These are phyloP conservation scores for Polyporus tsugae DNA, from an alignment of 1,284 basidiomycete species.

Conservation along the genomic window DNA sequence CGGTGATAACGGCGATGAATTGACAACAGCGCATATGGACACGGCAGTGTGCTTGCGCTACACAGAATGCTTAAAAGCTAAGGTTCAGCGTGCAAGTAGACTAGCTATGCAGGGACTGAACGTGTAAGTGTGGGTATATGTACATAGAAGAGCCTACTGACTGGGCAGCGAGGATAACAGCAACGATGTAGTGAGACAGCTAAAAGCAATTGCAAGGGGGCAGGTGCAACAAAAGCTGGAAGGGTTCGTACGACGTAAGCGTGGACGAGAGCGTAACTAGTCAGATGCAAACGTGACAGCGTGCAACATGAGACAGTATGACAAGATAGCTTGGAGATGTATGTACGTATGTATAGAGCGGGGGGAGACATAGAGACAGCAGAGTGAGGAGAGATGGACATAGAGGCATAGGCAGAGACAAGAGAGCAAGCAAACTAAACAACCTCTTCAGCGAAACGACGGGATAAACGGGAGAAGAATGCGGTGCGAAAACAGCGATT, in stretches of 20 bases:
- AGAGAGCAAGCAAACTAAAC: slow-evolving; percentile 16
- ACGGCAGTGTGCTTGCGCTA: slow-evolving; percentile 33
- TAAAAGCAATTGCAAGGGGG: slow-evolving; percentile 5
- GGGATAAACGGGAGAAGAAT: slow-evolving; percentile 19
- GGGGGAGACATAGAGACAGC: slow-evolving; percentile 27
- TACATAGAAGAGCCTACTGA: slow-evolving; percentile 17
- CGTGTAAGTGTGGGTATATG: slow-evolving; percentile 6
- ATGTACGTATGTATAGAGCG: slow-evolving; percentile 18
- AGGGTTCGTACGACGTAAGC: slow-evolving; percentile 24
- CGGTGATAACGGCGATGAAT: slow-evolving; percentile 20
- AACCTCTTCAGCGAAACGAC: slow-evolving; percentile 15
- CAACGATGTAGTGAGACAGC: slow-evolving; percentile 26
- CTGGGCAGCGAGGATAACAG: slow-evolving; percentile 13
- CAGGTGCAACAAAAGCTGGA: slow-evolving; percentile 20
- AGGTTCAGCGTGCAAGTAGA: slow-evolving; percentile 28
- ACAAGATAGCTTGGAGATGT: slow-evolving; percentile 28
- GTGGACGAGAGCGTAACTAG: slow-evolving; percentile 26
- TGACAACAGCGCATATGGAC: slow-evolving; percentile 23
- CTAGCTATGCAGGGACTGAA: slow-evolving; percentile 33
- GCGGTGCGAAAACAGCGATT: slow-evolving; percentile 15
- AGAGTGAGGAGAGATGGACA: slow-evolving; percentile 23
- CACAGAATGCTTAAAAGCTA: slow-evolving; percentile 19
- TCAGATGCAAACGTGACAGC: slow-evolving; percentile 17
- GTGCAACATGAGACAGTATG: slow-evolving; percentile 27
- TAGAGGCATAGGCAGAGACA: slow-evolving; percentile 25